Evolutionary conservation across 2,329 filamentous ascomycete genomes (phyloP), one percentile per base, ranked within the genome.

Genomic region (Aspergillus neoniger): DNA sequence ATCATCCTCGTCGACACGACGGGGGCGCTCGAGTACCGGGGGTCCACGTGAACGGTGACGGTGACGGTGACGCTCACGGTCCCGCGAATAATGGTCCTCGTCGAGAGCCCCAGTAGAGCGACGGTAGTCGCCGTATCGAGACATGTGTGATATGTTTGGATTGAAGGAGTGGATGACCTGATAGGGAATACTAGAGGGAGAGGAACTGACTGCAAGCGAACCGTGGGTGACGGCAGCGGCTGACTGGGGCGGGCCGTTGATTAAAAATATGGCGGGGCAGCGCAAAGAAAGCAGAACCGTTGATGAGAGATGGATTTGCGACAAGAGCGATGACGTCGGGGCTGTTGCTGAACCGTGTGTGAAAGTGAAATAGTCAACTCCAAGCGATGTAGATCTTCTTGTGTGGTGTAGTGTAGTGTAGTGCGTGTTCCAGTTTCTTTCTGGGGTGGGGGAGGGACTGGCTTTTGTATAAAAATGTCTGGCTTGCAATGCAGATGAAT

Each of bases 11-110:
- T 76, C 75, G 55, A 71, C 68, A 30, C 68, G 70, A 51, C 72
- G 74, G 58, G 75, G 71, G 59, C 74, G 66, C 48, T 77, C 74
- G 43, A 63, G 59, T 19, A 75, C 70, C n/a, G 74, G 59, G 58
- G 78, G 71, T 47, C 73, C 72, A 44, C 74, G 74, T 61, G 72
- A 68, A 49, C 72, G 72, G 49, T 64, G 70, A 51, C 78, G 78
- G 55, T 78, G 74, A 3, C 47, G 47, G 51, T 77, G 75, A 53
- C 77, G 76, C 65, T 81, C 79, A 63, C 75, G 76, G 64, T 81
- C 79, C 63, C 75, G 76, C 38, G 74, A 67, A 63, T 79, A 79
- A 57, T 77, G 75, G 63, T 79, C 76, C 74, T 77, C 78, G 61
- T 75, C 73, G 49, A 76, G 58, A 19, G 70, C 69, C 17, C 68